A percentile compares a stretch with the other conserved stretches of the same genome.
Conservation (phyloP, 2,329 filamentous ascomycete genomes). For the Trichoderma oligosporum region DNA sequence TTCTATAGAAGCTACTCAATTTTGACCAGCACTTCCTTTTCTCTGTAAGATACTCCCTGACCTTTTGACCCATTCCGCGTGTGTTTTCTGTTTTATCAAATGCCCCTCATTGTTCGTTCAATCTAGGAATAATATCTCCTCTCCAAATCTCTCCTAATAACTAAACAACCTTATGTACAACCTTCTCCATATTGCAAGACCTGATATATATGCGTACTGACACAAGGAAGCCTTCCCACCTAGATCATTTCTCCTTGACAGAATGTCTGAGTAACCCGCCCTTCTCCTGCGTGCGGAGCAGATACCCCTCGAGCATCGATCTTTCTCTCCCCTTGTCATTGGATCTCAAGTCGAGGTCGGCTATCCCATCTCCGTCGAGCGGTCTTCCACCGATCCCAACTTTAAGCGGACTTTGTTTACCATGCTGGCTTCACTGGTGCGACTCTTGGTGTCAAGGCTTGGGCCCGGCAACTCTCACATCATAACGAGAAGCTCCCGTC, state of each 20-base stretch:
- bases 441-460: conserved; percentile 72
- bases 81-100: no score
- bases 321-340: conserved; percentile 43
- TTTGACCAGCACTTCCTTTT: no score
- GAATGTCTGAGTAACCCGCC: conserved; percentile 30
- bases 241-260: not conserved
- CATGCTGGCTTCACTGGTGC: conserved; percentile 73
- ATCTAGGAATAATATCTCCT: no score
- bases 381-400: conserved; percentile 40
- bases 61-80: no score
- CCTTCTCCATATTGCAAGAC: not conserved
- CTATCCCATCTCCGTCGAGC: conserved; percentile 66
- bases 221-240: not conserved
- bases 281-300: conserved; percentile 57
- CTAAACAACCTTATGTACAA: no score
- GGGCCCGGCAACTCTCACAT: conserved; percentile 77
- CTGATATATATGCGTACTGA: not conserved
- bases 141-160: no score
- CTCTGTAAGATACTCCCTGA: no score
- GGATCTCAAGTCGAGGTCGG: conserved; percentile 61
- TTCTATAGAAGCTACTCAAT: no score
- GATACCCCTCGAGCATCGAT: conserved; percentile 56
- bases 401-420: conserved; percentile 73
- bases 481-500: conserved; percentile 62
- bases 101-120: no score